Base-by-base conservation (phyloP, 169 alveolate genomes). In the Plasmodium fragile region DNA sequence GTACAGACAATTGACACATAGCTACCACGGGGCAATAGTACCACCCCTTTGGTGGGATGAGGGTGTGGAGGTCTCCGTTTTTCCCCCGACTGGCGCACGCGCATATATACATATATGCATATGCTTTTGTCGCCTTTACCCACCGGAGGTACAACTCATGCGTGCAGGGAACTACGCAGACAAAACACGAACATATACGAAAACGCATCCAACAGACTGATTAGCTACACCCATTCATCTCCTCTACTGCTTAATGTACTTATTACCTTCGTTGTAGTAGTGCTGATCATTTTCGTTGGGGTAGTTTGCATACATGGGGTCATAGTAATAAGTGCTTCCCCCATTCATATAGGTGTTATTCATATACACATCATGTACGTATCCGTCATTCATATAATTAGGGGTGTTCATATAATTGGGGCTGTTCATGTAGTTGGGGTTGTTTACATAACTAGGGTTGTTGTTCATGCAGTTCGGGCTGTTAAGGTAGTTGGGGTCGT, bases 271-370 rank as follows among this genome's bases (percentile, higher is more conserved):
- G 73, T 43, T 65, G 45, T 78, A 89, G 39, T 89, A 71, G 45
- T 71, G 70, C 3, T 89, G 70, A 0, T 89, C 89, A 79, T 89
- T 89, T 32, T 41, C 81, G 53, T 52, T 73, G 4, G 83, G 41
- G 73, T 89, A 89, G 34, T 30, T 41, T 7, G 82, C 30, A 36
- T 77, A 79, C 69, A 52, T 25, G 53, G 25, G 45, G 49, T 89
- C 94, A 43, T 89, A 89, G 82, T 77, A 89, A 18, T 89, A 89
- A n/a, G 71, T 89, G 49, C 71, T 75, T 2, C 73, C 70, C 3
- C 82, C 94, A 89, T 89, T 89, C 81, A 83, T 83, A 83, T 70
- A 81, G 4, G 69, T 81, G 41, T 81, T 81, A 32, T 81, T 53
- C 55, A 55, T 81, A 18, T 81, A 81, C 28, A 45, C 10, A 49